Evolutionary conservation across 768 basidiomycete genomes (phyloP).

Genomic region (Saitozyma sp.): DNA sequence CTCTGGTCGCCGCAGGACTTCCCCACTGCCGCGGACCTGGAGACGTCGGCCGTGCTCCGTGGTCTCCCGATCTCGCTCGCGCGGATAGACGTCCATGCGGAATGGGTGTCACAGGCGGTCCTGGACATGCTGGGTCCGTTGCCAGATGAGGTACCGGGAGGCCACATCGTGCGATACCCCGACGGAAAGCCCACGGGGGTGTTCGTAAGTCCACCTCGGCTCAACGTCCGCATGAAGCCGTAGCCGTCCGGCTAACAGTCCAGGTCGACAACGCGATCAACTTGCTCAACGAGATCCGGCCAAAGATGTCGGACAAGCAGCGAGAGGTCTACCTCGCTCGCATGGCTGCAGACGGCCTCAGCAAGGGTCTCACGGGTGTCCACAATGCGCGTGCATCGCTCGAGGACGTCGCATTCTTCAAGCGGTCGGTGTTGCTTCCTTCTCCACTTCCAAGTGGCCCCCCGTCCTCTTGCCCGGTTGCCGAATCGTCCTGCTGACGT

Average conservation of each 20-base stretch:
- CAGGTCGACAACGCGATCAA: constrained; percentile 80
- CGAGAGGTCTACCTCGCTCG: constrained; percentile 66
- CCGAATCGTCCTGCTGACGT: constrained; percentile 4
- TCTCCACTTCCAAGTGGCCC: constrained; percentile 56
- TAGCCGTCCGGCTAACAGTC: neutral
- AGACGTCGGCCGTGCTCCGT: constrained; percentile 65
- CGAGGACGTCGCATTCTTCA: constrained; percentile 63
- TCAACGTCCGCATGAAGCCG: neutral
- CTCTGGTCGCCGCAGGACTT: constrained; percentile 62
- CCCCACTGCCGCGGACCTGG: constrained; percentile 80
- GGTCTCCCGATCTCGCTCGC: constrained; percentile 71
- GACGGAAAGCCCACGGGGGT: constrained; percentile 70
- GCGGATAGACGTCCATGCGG: constrained; percentile 79
- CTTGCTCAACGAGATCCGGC: constrained; percentile 63
- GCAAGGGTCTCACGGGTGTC: constrained; percentile 77
- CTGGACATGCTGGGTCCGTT: constrained; percentile 62
- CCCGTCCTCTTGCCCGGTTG: neutral
- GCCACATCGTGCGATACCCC: constrained; percentile 68
- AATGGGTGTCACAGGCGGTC: constrained; percentile 78
- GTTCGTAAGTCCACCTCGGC: no score
- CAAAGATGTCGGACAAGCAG: constrained; percentile 63
- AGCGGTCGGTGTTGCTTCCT: no score
- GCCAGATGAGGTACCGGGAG: constrained; percentile 69
- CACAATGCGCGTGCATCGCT: constrained; percentile 72
- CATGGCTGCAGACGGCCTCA: constrained; percentile 68